Evolutionary conservation across 2,329 filamentous ascomycete genomes (phyloP).

Genomic region (Aureobasidium leucospermi): DNA sequence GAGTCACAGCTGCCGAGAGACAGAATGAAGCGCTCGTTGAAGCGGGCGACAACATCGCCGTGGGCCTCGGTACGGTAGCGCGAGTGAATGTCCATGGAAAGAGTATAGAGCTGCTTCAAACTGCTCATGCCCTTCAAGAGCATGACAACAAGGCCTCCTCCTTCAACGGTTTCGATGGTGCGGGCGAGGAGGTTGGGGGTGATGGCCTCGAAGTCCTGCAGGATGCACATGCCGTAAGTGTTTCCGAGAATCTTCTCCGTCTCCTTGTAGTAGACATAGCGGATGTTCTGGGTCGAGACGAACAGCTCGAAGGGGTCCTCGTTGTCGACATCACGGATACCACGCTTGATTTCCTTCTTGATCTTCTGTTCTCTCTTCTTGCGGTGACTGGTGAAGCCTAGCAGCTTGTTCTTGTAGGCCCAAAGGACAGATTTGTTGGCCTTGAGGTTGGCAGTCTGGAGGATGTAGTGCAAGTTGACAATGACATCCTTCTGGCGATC

Average conservation of each 20-base stretch:
- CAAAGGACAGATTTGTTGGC: slow-evolving; percentile 94
- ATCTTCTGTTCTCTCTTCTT: slow-evolving; percentile 98
- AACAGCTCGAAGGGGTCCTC: slow-evolving; percentile 97
- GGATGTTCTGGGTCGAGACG: slow-evolving; percentile 90
- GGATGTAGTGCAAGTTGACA: slow-evolving; percentile 88
- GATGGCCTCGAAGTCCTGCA: slow-evolving; percentile 96
- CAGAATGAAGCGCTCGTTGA: slow-evolving; percentile 95
- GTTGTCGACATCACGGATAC: slow-evolving; percentile 82
- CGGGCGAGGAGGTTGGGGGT: slow-evolving; percentile 94
- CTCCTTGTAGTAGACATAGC: slow-evolving; percentile 99
- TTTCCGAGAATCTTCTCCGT: slow-evolving; percentile 98
- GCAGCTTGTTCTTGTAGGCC: slow-evolving; percentile 97
- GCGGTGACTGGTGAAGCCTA: slow-evolving; percentile 91
- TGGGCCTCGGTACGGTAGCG: slow-evolving; percentile 95
- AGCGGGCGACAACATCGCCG: slow-evolving; percentile 85
- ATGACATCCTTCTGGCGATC: slow-evolving; percentile 95
- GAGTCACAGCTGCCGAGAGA: slow-evolving; percentile 92
- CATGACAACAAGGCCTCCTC: slow-evolving; percentile 83
- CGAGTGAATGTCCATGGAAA: slow-evolving; percentile 97
- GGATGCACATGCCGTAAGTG: slow-evolving; percentile 95
- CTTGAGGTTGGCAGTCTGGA: slow-evolving; percentile 82
- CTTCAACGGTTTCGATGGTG: slow-evolving; percentile 95
- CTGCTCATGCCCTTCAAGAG: slow-evolving; percentile 94
- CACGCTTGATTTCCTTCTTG: slow-evolving; percentile 94
- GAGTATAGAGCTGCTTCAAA: slow-evolving; percentile 90